Percentiles rank a stretch among this genome's conserved stretches.
Evolutionary conservation across 2,329 filamentous ascomycete species (phyloP).

Genomic region (Aspergillus awamori): DNA sequence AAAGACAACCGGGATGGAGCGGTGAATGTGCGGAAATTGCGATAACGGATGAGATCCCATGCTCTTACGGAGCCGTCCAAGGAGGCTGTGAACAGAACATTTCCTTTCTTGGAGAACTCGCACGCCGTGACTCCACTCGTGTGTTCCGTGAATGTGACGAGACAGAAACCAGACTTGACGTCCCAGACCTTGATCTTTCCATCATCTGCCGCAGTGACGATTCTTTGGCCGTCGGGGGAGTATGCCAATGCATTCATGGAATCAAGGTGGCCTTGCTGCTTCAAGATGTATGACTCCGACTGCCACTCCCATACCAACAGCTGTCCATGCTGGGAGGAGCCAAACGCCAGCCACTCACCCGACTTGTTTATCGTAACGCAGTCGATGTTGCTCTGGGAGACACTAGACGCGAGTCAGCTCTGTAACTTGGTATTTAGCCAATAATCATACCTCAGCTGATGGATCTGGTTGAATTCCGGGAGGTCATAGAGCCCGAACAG

Average conservation of each 20-base stretch:
- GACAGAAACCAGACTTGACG: constrained; percentile 91
- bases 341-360: constrained; percentile 96
- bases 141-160: constrained; percentile 97
- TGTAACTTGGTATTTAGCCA: neutral
- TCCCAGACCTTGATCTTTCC: constrained; percentile 99
- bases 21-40: constrained; percentile 97
- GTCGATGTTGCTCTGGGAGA: constrained; percentile 96
- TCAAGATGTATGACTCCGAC: constrained; percentile 96
- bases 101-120: constrained; percentile 92
- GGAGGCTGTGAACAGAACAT: constrained; percentile 92
- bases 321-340: constrained; percentile 91
- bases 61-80: constrained; percentile 91
- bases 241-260: constrained; percentile 92
- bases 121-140: constrained; percentile 89
- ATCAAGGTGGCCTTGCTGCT: constrained; percentile 97
- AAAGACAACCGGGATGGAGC: constrained; percentile 90
- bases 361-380: constrained; percentile 91
- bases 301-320: constrained; percentile 99
- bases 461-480: constrained; percentile 93
- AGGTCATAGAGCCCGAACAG: constrained; percentile 93
- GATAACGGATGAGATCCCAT: constrained; percentile 93
- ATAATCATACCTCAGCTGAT: constrained; percentile 64
- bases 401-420: constrained; percentile 59
- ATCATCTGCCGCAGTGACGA: constrained; percentile 93
- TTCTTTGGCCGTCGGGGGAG: constrained; percentile 87